Base-by-base conservation (phyloP, 768 basidiomycete species). In the Phylloporus sp. region DNA sequence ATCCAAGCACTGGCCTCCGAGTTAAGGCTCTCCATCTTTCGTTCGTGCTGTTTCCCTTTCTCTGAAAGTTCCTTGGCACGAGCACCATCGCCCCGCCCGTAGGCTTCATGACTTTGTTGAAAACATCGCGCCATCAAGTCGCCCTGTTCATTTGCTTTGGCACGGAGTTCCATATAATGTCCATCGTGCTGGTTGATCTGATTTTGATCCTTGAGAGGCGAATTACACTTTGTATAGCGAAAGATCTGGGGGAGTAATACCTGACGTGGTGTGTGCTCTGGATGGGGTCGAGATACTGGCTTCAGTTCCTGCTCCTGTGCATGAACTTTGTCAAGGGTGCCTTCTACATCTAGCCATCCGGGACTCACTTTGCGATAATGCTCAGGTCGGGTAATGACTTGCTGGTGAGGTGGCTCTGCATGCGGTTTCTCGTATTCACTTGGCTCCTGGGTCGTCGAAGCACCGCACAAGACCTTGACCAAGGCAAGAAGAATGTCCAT, bases 1-100 rank as follows among this genome's bases (percentile, higher is more conserved):
- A 97, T 94, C 87, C 88, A 95, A 40, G 84, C 79, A 49, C 84
- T 81, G 2, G 94, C 95, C 63, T 93, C 69, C 48, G 75, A 75
- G 63, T 97, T 92, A 50, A 91, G 66, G 38, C 75, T 64, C 52
- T 86, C 82, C 85, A 94, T 93, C 58, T 79, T 76, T 5, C 72
- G 65, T 64, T 89, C 79, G 62, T 94, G 88, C 32, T 72, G 71
- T 63, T 91, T 90, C 15, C 92, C 94, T 63, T 91, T 58, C 48
- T 81, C 78, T 15, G 84, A 88, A 20, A 96, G 74, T 40, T 86
- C 73, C 66, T 97, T 93, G 18, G 94, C 94, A 26, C 69, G 68
- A 0, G 81, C 89, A 11, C 89, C 83, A 54, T 96, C 81, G 3
- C 86, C 79, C 1, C 71, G 69, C 36, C 70, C 64, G 59, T 92